A percentile compares a stretch with the other conserved stretches of the same genome.
Evolutionary conservation across 176 grass and related monocot species (phyloP).

Genomic region (Sorghum bicolor): DNA sequence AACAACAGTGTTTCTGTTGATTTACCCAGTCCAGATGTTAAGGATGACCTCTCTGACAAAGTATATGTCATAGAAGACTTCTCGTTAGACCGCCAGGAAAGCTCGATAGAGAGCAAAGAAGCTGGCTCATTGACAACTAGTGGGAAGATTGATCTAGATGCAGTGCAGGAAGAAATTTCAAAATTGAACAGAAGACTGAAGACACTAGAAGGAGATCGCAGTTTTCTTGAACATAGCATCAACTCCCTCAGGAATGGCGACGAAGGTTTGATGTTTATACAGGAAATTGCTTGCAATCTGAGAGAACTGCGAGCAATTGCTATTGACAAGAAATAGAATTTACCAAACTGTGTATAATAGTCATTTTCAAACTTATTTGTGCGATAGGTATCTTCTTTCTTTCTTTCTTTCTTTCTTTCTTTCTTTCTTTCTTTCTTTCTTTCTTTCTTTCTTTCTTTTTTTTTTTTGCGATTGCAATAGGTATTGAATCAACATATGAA

Average conservation of each 20-base stretch:
- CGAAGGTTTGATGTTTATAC: conserved; percentile 53
- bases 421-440: too few relatives aligned
- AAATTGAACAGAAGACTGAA: conserved; percentile 50
- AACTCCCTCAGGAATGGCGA: conserved; percentile 64
- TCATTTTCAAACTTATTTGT: neutral
- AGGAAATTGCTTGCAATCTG: conserved; percentile 54
- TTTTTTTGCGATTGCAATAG: too few relatives aligned
- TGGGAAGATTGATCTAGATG: conserved; percentile 23
- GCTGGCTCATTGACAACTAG: neutral
- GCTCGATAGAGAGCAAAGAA: conserved; percentile 12
- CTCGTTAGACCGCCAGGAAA: neutral
- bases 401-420: too few relatives aligned
- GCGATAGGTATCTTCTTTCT: neutral
- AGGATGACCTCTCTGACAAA: conserved; percentile 39
- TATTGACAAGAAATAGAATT: conserved; percentile 19
- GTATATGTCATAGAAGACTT: neutral
- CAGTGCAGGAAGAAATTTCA: conserved; percentile 52
- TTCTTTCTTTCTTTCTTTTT: too few relatives aligned
- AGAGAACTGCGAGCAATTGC: conserved; percentile 49
- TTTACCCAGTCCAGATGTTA: conserved; percentile 34
- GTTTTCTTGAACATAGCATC: conserved; percentile 69
- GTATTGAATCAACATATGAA: neutral
- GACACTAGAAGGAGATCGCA: conserved; percentile 51
- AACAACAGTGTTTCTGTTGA: conserved; percentile 44
- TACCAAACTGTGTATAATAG: neutral